Evolutionary conservation across 768 basidiomycete species (phyloP), one percentile per base, ranked within the genome.

Genomic region (Suillus bovinus): DNA sequence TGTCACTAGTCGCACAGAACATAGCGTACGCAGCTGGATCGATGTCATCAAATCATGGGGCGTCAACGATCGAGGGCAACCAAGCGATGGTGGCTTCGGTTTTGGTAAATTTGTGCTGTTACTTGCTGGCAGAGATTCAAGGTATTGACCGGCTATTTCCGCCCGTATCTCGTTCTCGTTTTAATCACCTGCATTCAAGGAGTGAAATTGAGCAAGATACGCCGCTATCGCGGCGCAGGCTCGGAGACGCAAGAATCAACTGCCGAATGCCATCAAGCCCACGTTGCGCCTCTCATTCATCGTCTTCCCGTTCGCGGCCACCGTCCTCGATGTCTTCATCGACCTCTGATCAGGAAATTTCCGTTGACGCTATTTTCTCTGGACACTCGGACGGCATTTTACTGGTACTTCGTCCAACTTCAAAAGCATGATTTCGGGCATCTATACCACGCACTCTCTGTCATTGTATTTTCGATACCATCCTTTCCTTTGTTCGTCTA

Each of bases 321-420:
- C 63, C 64, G 24, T 50, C 61, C 3, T 59, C 70, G 0, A 5
- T 39, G 9, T 31, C 39, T 17, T 46, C 68, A 2, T 27, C 62
- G 22, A 61, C 64, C 8, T 36, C 52, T 8, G 64, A 61, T 58
- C 60, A 70, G 42, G 82, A 82, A 66, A 78, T 88, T 59, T 66
- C 79, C 36, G 89, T 93, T 14, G 91, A 93, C 68, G 88, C 90
- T 2, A 92, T 93, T 60, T 92, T 93, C 70, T 91, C 90, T 38
- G 91, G 89, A 5, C 91, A 93, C 71, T 93, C 91, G 33, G 91
- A 93, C 70, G 91, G 91, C 5, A 79, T 93, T 61, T 85, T 93
- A 78, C 88, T 91, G 64, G 90, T 93, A 66, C 75, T 93, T 14
- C 84, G 91, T 24, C 76, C 80, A 53, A 80, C 83, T 39, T 70